Base-by-base conservation (phyloP, 495 filamentous ascomycete species). In the Cercophora newfieldiana region DNA sequence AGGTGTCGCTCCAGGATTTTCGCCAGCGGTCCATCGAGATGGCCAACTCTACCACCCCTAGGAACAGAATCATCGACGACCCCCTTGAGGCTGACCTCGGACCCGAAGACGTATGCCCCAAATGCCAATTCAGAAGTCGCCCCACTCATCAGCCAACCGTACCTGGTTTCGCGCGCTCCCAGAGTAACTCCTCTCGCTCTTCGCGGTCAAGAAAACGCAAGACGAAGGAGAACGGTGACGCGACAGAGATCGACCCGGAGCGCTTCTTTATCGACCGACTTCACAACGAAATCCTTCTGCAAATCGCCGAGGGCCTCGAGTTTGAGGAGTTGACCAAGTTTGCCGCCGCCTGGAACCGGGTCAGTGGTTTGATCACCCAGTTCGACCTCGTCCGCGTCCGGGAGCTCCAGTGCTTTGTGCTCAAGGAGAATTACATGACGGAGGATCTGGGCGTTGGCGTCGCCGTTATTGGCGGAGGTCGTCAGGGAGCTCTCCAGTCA, bases 361-460 rank as follows among this genome's bases (percentile, higher is more conserved):
- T 83, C 31, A 74, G 75, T 6, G 25, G 68, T 0, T 29, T 81
- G 21, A 68, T 84, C 16, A 60, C 63, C 7, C 68, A 68, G 19
- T 80, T 75, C 62, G 79, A 85, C 65, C 31, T 83, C 29, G 74
- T 84, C 48, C 76, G 81, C 1, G 71, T 73, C 28, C 76, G 81
- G 24, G 82, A 85, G 61, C 72, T 85, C 2, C 81, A 82, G 53
- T 85, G 83, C 66, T 84, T 83, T 71, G 80, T 77, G 22, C 71
- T 83, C 14, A 84, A 84, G 72, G 69, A 80, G 60, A 72, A 70
- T 54, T 82, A 78, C 66, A 64, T 62, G 28, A 58, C 69, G 6
- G 62, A 69, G 1, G 76, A 79, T 7, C 78, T 86, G 14, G 83
- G 83, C 4, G 74, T 86, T 26, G 82, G 82, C 7, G 79, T 85